phyloP scores from a whole-genome alignment of 1,284 basidiomycete genomes.

The Cutaneotrichosporon mucoides region DNA sequence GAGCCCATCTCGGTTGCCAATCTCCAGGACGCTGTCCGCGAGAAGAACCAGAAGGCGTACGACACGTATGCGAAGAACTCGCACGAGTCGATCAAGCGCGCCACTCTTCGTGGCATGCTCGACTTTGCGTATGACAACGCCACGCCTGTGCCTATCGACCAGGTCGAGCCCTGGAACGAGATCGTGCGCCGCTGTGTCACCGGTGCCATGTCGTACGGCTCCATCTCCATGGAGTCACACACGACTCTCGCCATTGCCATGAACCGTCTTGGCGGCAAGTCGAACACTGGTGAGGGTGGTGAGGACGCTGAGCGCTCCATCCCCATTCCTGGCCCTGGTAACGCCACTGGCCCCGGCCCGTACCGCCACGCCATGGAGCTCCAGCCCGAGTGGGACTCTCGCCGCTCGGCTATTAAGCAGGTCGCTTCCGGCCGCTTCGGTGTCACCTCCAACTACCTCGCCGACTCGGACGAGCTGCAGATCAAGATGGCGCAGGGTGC shows the following conservation, averaged over 20 bases:
- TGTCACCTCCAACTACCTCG: slow-evolving; percentile 91
- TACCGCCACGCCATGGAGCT: slow-evolving; percentile 50
- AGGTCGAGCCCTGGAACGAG: slow-evolving; percentile 99
- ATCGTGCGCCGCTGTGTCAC: slow-evolving; percentile 88
- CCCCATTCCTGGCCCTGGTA: slow-evolving; percentile 47
- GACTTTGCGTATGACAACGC: slow-evolving; percentile 75
- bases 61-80: slow-evolving; percentile 84
- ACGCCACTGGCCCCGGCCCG: slow-evolving; percentile 30
- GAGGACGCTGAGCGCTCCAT: slow-evolving; percentile 89
- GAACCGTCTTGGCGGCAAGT: slow-evolving; percentile 94
- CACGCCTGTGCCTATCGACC: slow-evolving; percentile 82
- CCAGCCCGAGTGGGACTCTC: slow-evolving; percentile 47
- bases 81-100: slow-evolving; percentile 71
- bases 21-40: slow-evolving; percentile 91
- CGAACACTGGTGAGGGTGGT: slow-evolving; percentile 94
- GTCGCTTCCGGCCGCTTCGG: slow-evolving; percentile 89
- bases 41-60: slow-evolving; percentile 86
- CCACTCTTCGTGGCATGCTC: slow-evolving; percentile 84
- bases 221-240: slow-evolving; percentile 95
- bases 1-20: slow-evolving; percentile 84
- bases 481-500: slow-evolving; percentile 99
- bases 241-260: slow-evolving; percentile 91
- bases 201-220: slow-evolving; percentile 95
- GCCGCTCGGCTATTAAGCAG: slow-evolving; percentile 92
- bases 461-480: slow-evolving; percentile 90